Evolutionary conservation across 192 early-diverging fungal species (phyloP).

Genomic region (Mortierella claussenii): DNA sequence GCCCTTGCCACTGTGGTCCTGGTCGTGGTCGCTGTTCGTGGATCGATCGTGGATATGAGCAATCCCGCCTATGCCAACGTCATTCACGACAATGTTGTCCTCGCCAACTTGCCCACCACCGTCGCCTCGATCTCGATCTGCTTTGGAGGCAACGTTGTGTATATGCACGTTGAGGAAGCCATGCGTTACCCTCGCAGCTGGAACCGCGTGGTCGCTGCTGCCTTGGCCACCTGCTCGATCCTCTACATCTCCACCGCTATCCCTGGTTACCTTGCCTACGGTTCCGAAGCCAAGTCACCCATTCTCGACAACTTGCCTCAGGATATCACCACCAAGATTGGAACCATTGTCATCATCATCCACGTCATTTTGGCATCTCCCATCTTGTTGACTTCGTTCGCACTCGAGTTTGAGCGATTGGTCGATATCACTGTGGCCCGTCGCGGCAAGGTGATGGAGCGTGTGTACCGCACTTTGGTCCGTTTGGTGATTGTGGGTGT

Average conservation of each 20-base stretch:
- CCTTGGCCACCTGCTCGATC: constrained; percentile 69
- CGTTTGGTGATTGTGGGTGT: constrained; percentile 64
- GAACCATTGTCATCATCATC: constrained; percentile 77
- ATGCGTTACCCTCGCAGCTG: constrained; percentile 77
- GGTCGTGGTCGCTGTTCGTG: constrained; percentile 72
- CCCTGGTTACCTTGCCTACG: constrained; percentile 78
- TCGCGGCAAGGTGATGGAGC: constrained; percentile 57
- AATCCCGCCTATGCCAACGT: constrained; percentile 46
- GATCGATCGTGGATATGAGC: constrained; percentile 59
- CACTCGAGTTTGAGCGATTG: constrained; percentile 77
- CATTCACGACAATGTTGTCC: constrained; percentile 64
- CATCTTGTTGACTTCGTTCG: constrained; percentile 76
- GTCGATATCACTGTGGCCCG: constrained; percentile 66
- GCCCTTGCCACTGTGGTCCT: constrained; percentile 75
- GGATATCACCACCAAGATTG: constrained; percentile 58
- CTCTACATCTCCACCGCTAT: constrained; percentile 75
- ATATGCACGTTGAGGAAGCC: constrained; percentile 83
- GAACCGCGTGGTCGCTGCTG: constrained; percentile 68
- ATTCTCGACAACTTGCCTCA: constrained; percentile 77
- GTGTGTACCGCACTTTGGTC: constrained; percentile 60
- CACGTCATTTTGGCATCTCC: constrained; percentile 84
- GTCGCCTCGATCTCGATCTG: constrained; percentile 84
- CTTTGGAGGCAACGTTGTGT: constrained; percentile 82
- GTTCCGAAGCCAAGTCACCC: constrained; percentile 70
- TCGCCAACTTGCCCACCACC: constrained; percentile 73